Percentiles rank a stretch among this genome's conserved stretches.
phyloP scores from a whole-genome alignment of 2,329 filamentous ascomycete genomes.

The Elsinoe batatas region DNA sequence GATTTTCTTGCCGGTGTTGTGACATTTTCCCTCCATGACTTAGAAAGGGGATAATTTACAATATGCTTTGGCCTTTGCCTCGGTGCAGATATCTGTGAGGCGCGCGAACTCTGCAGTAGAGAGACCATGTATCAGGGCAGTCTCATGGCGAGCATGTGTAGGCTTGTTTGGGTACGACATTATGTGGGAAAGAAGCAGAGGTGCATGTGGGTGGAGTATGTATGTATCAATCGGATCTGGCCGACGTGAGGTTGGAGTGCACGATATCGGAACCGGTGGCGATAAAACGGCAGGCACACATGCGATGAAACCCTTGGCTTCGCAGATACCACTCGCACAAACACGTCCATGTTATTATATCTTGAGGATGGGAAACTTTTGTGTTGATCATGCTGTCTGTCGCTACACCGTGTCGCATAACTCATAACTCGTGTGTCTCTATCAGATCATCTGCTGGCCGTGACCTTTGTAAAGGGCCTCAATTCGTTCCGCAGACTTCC shows the following conservation, averaged over 20 bases:
- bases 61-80: slow-evolving; percentile 71
- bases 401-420: background rate
- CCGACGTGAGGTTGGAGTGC: background rate
- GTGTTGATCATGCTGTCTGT: background rate
- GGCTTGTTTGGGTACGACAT: slow-evolving; percentile 22
- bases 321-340: background rate
- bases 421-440: background rate
- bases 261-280: slow-evolving; percentile 4
- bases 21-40: background rate
- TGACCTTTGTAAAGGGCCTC: slow-evolving; percentile 2
- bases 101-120: slow-evolving; percentile 53
- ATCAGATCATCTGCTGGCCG: background rate
- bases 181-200: background rate
- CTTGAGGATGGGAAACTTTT: background rate
- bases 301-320: background rate
- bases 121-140: slow-evolving; percentile 43
- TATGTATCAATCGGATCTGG: background rate
- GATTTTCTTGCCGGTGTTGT: background rate
- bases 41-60: slow-evolving; percentile 40
- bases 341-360: background rate
- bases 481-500: background rate
- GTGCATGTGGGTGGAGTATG: background rate
- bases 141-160: slow-evolving; percentile 29
- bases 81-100: slow-evolving; percentile 53
- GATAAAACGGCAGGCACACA: background rate